phyloP scores from a whole-genome alignment of 805 yeast species.

The Barnettozyma vustinii region DNA sequence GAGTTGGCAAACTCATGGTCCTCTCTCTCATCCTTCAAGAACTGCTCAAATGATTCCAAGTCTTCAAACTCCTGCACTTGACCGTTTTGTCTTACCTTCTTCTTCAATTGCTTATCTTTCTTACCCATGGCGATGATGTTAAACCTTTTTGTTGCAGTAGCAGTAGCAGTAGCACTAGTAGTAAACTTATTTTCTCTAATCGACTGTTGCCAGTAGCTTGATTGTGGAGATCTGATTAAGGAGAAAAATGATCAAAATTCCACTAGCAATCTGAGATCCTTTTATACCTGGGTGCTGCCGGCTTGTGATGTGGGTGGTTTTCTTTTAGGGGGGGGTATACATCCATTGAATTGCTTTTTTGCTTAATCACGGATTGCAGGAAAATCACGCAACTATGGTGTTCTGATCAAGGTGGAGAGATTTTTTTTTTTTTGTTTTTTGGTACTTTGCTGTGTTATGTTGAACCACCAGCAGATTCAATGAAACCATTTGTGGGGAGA shows the following conservation, averaged over 20 bases:
- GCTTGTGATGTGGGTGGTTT: too few species aligned
- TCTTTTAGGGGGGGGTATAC: background rate
- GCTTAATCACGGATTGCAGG: background rate
- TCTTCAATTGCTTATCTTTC: constrained; percentile 20
- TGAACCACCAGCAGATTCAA: background rate
- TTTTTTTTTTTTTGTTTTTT: background rate
- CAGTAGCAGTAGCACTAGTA: too few species aligned
- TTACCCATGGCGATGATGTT: constrained; percentile 11
- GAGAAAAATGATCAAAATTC: too few species aligned
- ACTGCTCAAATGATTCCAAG: constrained; percentile 55
- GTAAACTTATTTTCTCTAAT: too few species aligned
- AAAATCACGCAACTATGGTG: background rate
- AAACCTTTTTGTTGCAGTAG: background rate
- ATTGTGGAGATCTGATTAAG: background rate
- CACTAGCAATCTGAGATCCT: background rate
- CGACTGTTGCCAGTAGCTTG: background rate
- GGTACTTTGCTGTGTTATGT: background rate
- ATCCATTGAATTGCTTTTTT: background rate
- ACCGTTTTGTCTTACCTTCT: constrained; percentile 17
- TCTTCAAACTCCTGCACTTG: constrained; percentile 48
- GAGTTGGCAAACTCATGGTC: constrained; percentile 68
- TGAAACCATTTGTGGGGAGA: background rate
- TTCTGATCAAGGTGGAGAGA: background rate
- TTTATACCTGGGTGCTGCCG: background rate
- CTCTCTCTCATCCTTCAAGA: constrained; percentile 66